Base-by-base conservation (phyloP, 2,329 filamentous ascomycete genomes). In the Proliferodiscus dingleyae region DNA sequence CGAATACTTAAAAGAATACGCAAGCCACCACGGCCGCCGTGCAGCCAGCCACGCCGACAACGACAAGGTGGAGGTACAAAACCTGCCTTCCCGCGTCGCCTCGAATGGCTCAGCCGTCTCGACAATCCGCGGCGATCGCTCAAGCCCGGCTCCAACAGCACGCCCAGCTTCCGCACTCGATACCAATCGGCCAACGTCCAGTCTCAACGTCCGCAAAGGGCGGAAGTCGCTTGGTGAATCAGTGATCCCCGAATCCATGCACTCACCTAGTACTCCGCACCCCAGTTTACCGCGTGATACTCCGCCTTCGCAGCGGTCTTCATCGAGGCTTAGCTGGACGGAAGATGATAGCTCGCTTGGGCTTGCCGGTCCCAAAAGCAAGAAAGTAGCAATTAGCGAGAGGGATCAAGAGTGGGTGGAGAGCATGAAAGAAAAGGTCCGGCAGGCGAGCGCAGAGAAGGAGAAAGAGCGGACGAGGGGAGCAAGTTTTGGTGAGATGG, bases 1-100 rank as follows among this genome's bases (percentile, higher is more conserved):
- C 29, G 93, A 97, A 65, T 98, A 96, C 61, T 74, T 98, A 33
- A 85, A 89, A 57, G 89, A 95, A 64, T 98, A 96, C 60, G 90
- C 89, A 6, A 81, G 83, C 48, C 93, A 98, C 62, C 93, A 98
- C 63, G 87, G 87, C 34, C 83, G 87, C n/a, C 81, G 79, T 33
- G 77, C 77, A 19, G 47, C 42, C n/a, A 47, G 41, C 65, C 69
- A 48, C 66, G 66, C 43, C 60, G 62, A 23, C 9, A 72, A 73
- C 39, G 69, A 74, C 46, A 78, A 74, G 60, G 72, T 84, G 7
- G 80, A 84, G 58, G 70, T 85, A 18, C 73, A 72, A 51, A 77
- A 80, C 52, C 53, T 74, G 5, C 70, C 72, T 24, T 22, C 34
- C 5, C 68, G 11, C 24, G 24, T 6, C 24, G 6, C 71, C 10